Conservation (phyloP, 108 stramenopile species). For the Cyclotella choctawhatcheeana region DNA sequence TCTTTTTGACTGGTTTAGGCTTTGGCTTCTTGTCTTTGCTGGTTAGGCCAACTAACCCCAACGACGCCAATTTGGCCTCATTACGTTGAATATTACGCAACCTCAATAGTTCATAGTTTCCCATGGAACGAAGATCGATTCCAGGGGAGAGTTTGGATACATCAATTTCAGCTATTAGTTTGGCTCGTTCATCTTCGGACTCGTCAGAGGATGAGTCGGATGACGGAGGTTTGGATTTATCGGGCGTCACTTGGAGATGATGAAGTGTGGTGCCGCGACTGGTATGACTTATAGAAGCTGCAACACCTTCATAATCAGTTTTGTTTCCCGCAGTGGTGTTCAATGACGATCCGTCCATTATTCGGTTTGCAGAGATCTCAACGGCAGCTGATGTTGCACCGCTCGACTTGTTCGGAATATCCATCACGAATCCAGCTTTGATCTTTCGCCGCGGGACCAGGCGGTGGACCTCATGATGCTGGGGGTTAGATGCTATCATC, state of each 20-base stretch:
- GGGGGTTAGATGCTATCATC: slow-evolving; percentile 16
- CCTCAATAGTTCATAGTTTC: slow-evolving; percentile 38
- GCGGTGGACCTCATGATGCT: slow-evolving; percentile 11
- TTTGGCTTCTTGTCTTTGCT: neutral
- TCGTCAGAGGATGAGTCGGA: neutral
- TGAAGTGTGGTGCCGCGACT: neutral
- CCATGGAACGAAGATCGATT: slow-evolving; percentile 3
- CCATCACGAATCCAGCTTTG: neutral
- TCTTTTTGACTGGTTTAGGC: neutral
- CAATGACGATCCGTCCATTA: neutral
- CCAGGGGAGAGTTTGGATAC: slow-evolving; percentile 9
- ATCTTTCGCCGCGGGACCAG: slow-evolving; percentile 21
- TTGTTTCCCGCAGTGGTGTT: neutral
- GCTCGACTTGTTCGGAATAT: neutral
- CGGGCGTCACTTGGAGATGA: neutral
- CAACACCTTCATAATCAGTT: neutral
- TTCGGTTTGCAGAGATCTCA: neutral
- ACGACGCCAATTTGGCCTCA: slow-evolving; percentile 23
- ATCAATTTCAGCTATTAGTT: slow-evolving; percentile 2
- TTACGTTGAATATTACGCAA: slow-evolving; percentile 38
- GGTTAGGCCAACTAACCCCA: slow-evolving; percentile 15
- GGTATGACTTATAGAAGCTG: neutral
- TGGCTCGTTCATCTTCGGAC: neutral
- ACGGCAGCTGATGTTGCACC: neutral
- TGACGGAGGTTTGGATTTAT: neutral